Percentiles rank a stretch among this genome's conserved stretches.
Conservation (phyloP, 2,329 filamentous ascomycete genomes). For the Fusarium napiforme region DNA sequence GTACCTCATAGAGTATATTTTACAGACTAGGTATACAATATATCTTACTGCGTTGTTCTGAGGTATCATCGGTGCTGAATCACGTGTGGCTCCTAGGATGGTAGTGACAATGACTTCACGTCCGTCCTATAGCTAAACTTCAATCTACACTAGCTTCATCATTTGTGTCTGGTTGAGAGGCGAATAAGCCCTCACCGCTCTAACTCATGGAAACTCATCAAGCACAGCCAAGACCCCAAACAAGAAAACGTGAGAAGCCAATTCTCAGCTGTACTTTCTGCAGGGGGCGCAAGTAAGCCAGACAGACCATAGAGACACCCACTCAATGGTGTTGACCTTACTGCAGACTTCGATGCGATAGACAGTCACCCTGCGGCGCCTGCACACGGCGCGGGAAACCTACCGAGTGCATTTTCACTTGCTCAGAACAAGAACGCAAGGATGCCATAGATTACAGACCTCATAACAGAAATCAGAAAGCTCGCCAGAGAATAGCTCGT, state of each 20-base stretch:
- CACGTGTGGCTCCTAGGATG: neutral
- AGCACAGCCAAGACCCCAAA: neutral
- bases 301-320: neutral
- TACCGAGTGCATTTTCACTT: conserved; percentile 6
- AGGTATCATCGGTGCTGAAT: neutral
- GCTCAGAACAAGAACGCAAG: conserved; percentile 29
- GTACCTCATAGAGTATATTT: neutral
- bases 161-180: neutral
- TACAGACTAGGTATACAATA: neutral
- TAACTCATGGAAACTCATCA: neutral
- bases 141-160: neutral
- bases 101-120: neutral
- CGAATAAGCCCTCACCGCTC: neutral
- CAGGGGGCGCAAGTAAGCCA: conserved; percentile 11
- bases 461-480: conserved; percentile 9
- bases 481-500: conserved; percentile 28
- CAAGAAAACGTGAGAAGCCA: conserved; percentile 1
- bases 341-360: conserved; percentile 23
- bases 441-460: conserved; percentile 31
- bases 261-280: conserved; percentile 10
- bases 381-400: neutral
- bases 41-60: neutral
- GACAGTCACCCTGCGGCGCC: conserved; percentile 16
- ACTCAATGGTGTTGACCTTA: neutral
- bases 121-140: neutral